These are phyloP conservation scores for Lactarius sanguifluus DNA, from an alignment of 768 basidiomycete species.

Conservation along the genomic window DNA sequence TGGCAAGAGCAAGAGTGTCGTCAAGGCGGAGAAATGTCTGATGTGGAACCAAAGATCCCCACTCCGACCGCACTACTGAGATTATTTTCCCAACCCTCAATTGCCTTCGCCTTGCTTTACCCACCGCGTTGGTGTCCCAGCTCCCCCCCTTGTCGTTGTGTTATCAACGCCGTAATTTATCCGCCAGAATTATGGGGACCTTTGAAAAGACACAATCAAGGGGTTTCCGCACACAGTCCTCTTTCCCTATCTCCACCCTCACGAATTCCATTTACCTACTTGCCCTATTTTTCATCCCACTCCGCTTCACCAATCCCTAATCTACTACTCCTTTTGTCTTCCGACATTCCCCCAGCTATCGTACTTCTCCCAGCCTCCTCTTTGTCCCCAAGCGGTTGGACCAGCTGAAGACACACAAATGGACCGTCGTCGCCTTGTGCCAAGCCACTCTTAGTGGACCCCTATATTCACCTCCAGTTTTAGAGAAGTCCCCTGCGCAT, in stretches of 20 bases:
- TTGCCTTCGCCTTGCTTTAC: neutral
- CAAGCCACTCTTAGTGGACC: neutral
- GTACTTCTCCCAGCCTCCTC: neutral
- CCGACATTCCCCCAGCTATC: neutral
- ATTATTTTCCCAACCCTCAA: neutral
- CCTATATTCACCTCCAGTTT: neutral
- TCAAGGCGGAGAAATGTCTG: neutral
- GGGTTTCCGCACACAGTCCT: neutral
- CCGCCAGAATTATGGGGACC: neutral
- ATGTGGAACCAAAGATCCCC: neutral
- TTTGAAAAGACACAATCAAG: neutral
- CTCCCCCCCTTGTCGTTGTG: neutral
- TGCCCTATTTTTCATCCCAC: neutral
- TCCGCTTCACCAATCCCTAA: neutral
- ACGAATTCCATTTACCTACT: neutral
- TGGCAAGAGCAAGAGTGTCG: conserved; percentile 4
- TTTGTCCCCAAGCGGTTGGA: neutral
- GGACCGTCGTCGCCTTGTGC: neutral
- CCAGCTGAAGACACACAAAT: neutral
- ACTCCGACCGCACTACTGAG: neutral
- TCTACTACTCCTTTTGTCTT: neutral
- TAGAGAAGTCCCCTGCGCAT: neutral
- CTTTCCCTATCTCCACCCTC: neutral
- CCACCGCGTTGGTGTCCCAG: neutral
- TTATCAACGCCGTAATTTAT: neutral